A percentile compares a stretch with the other conserved stretches of the same genome.
phyloP scores from a whole-genome alignment of 1,284 basidiomycete genomes.

The Ganoderma sinense region DNA sequence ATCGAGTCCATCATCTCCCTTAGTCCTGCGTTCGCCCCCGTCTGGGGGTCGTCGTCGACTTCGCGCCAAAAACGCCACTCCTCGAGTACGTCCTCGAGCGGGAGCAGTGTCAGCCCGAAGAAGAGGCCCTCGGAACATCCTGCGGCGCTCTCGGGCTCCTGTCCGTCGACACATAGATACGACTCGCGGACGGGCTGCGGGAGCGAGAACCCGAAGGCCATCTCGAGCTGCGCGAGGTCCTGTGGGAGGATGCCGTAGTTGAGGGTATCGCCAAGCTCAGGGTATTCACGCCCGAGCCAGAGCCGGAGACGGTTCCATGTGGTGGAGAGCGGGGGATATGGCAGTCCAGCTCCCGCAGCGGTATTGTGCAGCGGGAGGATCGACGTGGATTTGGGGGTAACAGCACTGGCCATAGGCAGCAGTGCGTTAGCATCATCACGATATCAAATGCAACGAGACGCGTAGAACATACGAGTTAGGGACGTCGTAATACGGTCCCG shows the following conservation, averaged over 20 bases:
- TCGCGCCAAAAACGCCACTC: slow-evolving; percentile 96
- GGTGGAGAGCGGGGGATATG: slow-evolving; percentile 77
- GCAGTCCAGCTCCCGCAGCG: slow-evolving; percentile 49
- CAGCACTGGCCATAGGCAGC: slow-evolving; percentile 33
- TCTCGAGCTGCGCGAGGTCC: slow-evolving; percentile 80
- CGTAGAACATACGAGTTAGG: slow-evolving; percentile 60
- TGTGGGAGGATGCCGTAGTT: slow-evolving; percentile 85
- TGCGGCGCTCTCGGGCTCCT: slow-evolving; percentile 86
- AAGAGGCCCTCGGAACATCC: slow-evolving; percentile 90
- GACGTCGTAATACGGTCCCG: slow-evolving; percentile 61
- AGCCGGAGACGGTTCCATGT: slow-evolving; percentile 84
- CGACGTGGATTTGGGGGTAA: slow-evolving; percentile 59
- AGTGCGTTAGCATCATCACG: slow-evolving; percentile 18
- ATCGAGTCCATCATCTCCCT: slow-evolving; percentile 87
- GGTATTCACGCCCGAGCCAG: slow-evolving; percentile 84
- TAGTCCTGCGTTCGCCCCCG: slow-evolving; percentile 78
- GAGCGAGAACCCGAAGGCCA: slow-evolving; percentile 82
- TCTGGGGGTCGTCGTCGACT: slow-evolving; percentile 85
- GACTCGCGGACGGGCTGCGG: slow-evolving; percentile 86
- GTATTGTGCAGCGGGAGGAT: slow-evolving; percentile 69
- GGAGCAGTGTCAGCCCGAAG: slow-evolving; percentile 85
- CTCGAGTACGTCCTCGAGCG: slow-evolving; percentile 88
- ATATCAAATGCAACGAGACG: slow-evolving; percentile 10
- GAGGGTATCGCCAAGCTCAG: slow-evolving; percentile 90
- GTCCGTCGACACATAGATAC: slow-evolving; percentile 84